Evolutionary conservation across 768 basidiomycete species (phyloP).

Genomic region (Mycena chlorophos): DNA sequence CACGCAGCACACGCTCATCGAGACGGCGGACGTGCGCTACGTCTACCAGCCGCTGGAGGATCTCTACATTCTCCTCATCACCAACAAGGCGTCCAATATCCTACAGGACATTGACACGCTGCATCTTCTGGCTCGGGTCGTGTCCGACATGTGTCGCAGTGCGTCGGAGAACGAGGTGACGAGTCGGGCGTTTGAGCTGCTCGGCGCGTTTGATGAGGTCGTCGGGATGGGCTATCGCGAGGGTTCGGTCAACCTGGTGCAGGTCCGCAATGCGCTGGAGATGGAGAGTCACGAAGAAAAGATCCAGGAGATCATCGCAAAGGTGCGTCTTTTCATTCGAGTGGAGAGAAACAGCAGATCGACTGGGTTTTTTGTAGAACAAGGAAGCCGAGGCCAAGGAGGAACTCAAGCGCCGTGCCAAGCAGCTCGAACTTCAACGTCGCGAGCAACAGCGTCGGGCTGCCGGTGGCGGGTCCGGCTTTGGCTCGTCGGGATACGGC

Average conservation of each 20-base stretch:
- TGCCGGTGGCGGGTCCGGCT: conserved; percentile 47
- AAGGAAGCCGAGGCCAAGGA: conserved; percentile 99
- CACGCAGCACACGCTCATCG: conserved; percentile 95
- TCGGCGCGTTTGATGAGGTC: conserved; percentile 96
- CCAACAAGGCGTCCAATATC: conserved; percentile 98
- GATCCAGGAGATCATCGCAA: conserved; percentile 97
- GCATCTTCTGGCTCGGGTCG: conserved; percentile 90
- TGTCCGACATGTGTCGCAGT: conserved; percentile 85
- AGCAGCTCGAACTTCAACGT: conserved; percentile 97
- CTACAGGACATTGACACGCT: conserved; percentile 97
- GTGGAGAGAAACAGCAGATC: neutral
- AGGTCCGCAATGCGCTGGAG: conserved; percentile 76
- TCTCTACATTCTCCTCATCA: conserved; percentile 95
- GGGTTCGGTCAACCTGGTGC: conserved; percentile 67
- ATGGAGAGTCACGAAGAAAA: conserved; percentile 94
- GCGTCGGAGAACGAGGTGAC: conserved; percentile 89
- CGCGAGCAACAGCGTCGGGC: conserved; percentile 87
- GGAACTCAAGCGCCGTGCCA: conserved; percentile 95
- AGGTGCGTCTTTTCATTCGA: conserved; percentile 50
- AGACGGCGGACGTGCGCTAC: conserved; percentile 92
- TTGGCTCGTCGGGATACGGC: conserved; percentile 60
- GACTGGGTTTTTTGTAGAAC: conserved; percentile 54
- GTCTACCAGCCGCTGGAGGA: conserved; percentile 97
- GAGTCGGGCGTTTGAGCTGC: conserved; percentile 87
- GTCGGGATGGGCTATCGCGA: conserved; percentile 87